Evolutionary conservation across 192 early-diverging fungal genomes (phyloP), one percentile per base, ranked within the genome.

Genomic region (Backusella liffmaniae): DNA sequence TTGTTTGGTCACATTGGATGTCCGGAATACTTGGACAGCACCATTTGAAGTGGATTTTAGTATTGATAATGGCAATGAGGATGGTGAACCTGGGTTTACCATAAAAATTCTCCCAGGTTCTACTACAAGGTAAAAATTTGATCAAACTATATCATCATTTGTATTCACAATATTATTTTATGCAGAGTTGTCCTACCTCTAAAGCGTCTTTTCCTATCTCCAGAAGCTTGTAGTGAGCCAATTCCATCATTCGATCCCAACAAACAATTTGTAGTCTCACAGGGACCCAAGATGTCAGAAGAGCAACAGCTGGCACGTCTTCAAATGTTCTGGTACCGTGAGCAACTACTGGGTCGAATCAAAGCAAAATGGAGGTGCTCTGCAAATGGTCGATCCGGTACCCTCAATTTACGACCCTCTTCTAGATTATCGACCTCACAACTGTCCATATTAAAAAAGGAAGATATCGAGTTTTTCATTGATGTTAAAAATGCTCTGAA

Each of bases 191-290:
- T 72, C 15, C 73, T 95, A 30, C 93, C 94, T 0, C 78, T 95
- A 3, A 82, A 85, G 70, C 83, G 91, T 56, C 83, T 95, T 35
- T 81, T 78, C 12, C 76, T 95, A 1, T 78, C 86, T 23, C 80
- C 84, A 15, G 78, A 83, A 12, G 73, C 82, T 35, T 73, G 87
- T n/a, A 76, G 71, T 4, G 59, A 73, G 42, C 88, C 88, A 4
- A 92, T 95, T 32, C 94, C 94, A n/a, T 85, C 88, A 18, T 86
- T 93, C 1, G 67, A 82, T 21, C 79, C 85, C 10, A 91, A 91
- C 80, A 92, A 92, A 51, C 94, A 95, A 84, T 95, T 92, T 82
- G 91, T 95, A 2, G 90, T 93, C 8, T 88, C 91, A 2, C 84
- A 89, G 68, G 86, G 78, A 7, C 82, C 86, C 8, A 84, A 81